These are phyloP conservation scores for Cardamine resedifolia DNA, from an alignment of 345 rosid genomes.

Conservation along the genomic window DNA sequence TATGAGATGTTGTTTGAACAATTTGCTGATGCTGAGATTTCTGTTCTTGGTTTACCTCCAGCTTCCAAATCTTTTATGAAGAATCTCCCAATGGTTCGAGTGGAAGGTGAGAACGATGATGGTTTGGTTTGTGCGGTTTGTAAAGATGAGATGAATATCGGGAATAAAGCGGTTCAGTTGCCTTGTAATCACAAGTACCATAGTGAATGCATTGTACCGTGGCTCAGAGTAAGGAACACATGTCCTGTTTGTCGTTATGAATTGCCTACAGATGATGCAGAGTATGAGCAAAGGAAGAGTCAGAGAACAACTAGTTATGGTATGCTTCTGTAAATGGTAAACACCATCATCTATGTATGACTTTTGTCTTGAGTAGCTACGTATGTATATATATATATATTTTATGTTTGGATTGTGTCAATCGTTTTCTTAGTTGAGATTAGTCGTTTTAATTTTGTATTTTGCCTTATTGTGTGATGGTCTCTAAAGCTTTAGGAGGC, in stretches of 20 bases:
- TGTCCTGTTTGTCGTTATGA: constrained; percentile 95
- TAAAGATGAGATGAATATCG: constrained; percentile 72
- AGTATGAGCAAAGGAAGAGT: constrained; percentile 60
- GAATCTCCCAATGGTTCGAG: constrained; percentile 53
- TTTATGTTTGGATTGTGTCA: constrained; percentile 21
- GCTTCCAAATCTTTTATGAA: constrained; percentile 62
- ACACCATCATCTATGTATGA: not conserved
- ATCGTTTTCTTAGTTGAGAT: not conserved
- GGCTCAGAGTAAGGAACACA: constrained; percentile 82
- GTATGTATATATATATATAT: not conserved
- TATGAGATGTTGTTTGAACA: constrained; percentile 71
- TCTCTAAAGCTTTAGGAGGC: constrained; percentile 9
- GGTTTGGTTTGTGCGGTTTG: constrained; percentile 75
- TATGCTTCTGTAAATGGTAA: constrained; percentile 16
- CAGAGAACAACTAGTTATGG: constrained; percentile 30
- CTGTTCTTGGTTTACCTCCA: constrained; percentile 57
- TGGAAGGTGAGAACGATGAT: constrained; percentile 35
- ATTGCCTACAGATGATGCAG: constrained; percentile 79
- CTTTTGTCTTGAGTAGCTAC: constrained; percentile 19
- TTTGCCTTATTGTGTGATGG: constrained; percentile 7
- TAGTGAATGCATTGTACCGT: constrained; percentile 78
- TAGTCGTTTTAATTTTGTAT: not conserved
- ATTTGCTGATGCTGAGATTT: constrained; percentile 60
- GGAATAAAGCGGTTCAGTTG: constrained; percentile 61
- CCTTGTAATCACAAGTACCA: constrained; percentile 87